Evolutionary conservation across 345 rosid genomes (phyloP).

Genomic region (Orychophragmus violaceus): DNA sequence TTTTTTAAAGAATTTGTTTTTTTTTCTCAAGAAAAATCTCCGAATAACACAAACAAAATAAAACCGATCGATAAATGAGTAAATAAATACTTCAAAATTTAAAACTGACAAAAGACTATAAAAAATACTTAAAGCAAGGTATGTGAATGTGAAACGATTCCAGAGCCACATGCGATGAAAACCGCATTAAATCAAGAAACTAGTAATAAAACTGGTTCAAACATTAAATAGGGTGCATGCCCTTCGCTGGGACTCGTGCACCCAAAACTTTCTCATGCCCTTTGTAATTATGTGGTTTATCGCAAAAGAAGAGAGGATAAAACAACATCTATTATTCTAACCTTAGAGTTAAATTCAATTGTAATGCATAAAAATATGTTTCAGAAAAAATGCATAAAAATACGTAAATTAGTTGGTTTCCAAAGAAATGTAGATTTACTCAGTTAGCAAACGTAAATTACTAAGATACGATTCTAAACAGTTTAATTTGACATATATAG

Average conservation of each 20-base stretch:
- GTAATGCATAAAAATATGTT: too few species aligned
- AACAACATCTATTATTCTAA: too few species aligned
- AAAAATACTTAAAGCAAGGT: slow-evolving; percentile 22
- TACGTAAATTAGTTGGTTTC: too few species aligned
- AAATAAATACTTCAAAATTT: slow-evolving; percentile 15
- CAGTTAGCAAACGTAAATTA: too few species aligned
- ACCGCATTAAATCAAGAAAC: slow-evolving; percentile 23
- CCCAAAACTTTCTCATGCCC: slow-evolving; percentile 4
- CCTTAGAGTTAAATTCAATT: too few species aligned
- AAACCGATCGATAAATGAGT: slow-evolving; percentile 2
- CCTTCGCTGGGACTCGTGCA: slow-evolving; percentile 28
- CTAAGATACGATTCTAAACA: too few species aligned
- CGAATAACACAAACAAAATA: slow-evolving; percentile 4
- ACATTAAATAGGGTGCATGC: slow-evolving; percentile 24
- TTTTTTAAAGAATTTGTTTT: neutral
- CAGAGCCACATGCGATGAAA: slow-evolving; percentile 40
- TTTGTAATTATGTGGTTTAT: slow-evolving; percentile 10
- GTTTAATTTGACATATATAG: too few species aligned
- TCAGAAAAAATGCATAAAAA: too few species aligned
- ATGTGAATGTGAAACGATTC: slow-evolving; percentile 61
- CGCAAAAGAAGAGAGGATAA: slow-evolving; percentile 14
- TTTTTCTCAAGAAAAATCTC: neutral
- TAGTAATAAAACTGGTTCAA: too few species aligned
- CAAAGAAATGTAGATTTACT: too few species aligned
- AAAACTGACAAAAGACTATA: slow-evolving; percentile 19